Base-by-base conservation (phyloP, 805 yeast species). In the Ogataea zsoltii region DNA sequence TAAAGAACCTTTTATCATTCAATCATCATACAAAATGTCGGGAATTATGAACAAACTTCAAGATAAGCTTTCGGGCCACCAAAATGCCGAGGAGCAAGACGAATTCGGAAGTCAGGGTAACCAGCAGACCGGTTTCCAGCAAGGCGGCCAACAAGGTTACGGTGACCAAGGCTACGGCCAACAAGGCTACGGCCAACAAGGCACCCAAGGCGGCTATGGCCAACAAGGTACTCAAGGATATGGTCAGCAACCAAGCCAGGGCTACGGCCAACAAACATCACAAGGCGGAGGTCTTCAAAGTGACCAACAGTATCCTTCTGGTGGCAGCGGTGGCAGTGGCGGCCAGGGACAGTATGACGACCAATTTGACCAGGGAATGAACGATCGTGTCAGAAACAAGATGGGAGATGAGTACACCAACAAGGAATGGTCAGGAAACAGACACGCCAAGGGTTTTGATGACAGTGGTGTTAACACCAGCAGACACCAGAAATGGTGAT, bases 321-420 rank as follows among this genome's bases (percentile, higher is more conserved):
- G 15, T 7, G 9, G 14, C 7, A 36, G 19, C 3, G 31, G 30
- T 14, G 28, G 31, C 31, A 15, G 23, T 11, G 18, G 40, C 14
- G 17, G 40, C 40, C 28, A 35, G 19, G 23, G 12, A 18, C 15
- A 38, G 7, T 38, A 42, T n/a, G n/a, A n/a, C n/a, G n/a, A n/a
- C n/a, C n/a, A n/a, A 2, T 45, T 40, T 26, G 45, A 49, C 19
- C 38, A 47, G 29, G 28, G 35, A 13, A 47, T 50, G 54, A 39
- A 47, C 28, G 37, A 37, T n/a, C 30, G 38, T n/a, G 54, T 47
- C 29, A 28, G 54, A 16, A 33, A 25, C 18, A 42, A 47, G 42
- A 50, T 50, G 54, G 51, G 42, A n/a, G 51, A 45, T n/a, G 42
- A 47, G 34, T 19, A 38, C 25, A 21, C 41, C 7, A 30, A 18